Evolutionary conservation across 768 basidiomycete species (phyloP).

Genomic region (Strobilomyces echinocephalus): DNA sequence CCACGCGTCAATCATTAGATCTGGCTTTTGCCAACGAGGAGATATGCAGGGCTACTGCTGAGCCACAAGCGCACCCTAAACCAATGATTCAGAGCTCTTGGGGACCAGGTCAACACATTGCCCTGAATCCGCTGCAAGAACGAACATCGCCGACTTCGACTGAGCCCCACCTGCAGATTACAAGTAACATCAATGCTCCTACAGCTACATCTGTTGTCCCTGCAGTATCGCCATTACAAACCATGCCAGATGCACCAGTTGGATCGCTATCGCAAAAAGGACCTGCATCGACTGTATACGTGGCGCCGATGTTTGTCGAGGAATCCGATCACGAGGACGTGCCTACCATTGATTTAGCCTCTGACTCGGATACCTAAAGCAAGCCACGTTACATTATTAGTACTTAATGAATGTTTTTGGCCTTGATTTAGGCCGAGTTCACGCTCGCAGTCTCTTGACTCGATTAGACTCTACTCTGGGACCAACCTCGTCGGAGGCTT

Average conservation of each 20-base stretch:
- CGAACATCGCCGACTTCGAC: not conserved
- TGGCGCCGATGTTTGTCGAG: conserved; percentile 19
- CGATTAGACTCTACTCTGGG: not conserved
- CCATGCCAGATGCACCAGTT: not conserved
- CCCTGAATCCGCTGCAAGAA: not conserved
- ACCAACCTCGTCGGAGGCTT: conserved; percentile 34
- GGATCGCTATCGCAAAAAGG: not conserved
- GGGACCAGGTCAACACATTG: not conserved
- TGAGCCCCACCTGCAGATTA: conserved; percentile 1
- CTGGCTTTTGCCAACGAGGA: conserved; percentile 25
- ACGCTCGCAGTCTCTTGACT: conserved; percentile 17
- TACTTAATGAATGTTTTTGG: not conserved
- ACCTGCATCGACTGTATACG: not conserved
- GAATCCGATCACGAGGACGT: conserved; percentile 70
- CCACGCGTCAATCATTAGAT: conserved; percentile 39
- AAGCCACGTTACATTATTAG: not conserved
- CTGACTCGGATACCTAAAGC: conserved; percentile 58
- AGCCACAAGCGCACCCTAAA: conserved; percentile 1
- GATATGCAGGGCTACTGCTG: not conserved
- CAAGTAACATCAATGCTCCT: not conserved
- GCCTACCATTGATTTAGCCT: conserved; percentile 72
- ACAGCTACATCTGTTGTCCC: not conserved
- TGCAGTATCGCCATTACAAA: not conserved
- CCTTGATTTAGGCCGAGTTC: not conserved
- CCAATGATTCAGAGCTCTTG: not conserved